Evolutionary conservation across 2,329 filamentous ascomycete species (phyloP).

Genomic region (Tolypocladium ophioglossoides): DNA sequence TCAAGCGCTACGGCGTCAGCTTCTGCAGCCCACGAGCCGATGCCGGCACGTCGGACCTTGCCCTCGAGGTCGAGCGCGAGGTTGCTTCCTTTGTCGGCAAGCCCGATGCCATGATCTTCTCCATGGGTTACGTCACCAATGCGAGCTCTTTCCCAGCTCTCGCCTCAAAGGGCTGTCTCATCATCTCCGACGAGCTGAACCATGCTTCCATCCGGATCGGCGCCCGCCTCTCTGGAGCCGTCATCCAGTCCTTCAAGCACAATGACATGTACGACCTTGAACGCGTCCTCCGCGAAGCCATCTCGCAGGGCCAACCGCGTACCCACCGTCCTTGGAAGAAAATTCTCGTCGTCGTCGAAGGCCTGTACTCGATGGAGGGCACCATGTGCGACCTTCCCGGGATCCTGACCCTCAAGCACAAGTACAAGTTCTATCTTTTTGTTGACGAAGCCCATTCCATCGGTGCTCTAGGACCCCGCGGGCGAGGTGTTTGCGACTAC

Average conservation of each 20-base stretch:
- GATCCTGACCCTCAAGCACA: slow-evolving; percentile 75
- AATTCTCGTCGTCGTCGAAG: slow-evolving; percentile 92
- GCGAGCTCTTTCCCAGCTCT: slow-evolving; percentile 85
- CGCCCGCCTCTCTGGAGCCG: slow-evolving; percentile 83
- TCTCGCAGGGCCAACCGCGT: slow-evolving; percentile 91
- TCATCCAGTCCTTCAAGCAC: slow-evolving; percentile 95
- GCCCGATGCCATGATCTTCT: slow-evolving; percentile 90
- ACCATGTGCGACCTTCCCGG: slow-evolving; percentile 97
- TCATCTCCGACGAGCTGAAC: slow-evolving; percentile 96
- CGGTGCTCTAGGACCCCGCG: slow-evolving; percentile 78
- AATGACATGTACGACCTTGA: slow-evolving; percentile 91
- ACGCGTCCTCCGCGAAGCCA: slow-evolving; percentile 75
- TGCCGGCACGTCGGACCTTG: slow-evolving; percentile 76
- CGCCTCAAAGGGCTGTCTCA: slow-evolving; percentile 82
- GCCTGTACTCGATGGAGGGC: slow-evolving; percentile 98
- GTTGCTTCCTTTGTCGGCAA: slow-evolving; percentile 91
- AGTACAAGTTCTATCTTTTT: slow-evolving; percentile 95
- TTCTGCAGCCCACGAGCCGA: slow-evolving; percentile 75
- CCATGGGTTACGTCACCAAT: slow-evolving; percentile 98
- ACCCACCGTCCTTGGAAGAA: slow-evolving; percentile 99
- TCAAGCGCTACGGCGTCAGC: slow-evolving; percentile 77
- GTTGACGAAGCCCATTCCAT: slow-evolving; percentile 95
- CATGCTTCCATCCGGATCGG: slow-evolving; percentile 96
- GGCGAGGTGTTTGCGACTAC: slow-evolving; percentile 93
- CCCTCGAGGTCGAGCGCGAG: slow-evolving; percentile 79